These are phyloP conservation scores for Dictyostelium purpureum DNA, from an alignment of 78 protist species.

Conservation along the genomic window DNA sequence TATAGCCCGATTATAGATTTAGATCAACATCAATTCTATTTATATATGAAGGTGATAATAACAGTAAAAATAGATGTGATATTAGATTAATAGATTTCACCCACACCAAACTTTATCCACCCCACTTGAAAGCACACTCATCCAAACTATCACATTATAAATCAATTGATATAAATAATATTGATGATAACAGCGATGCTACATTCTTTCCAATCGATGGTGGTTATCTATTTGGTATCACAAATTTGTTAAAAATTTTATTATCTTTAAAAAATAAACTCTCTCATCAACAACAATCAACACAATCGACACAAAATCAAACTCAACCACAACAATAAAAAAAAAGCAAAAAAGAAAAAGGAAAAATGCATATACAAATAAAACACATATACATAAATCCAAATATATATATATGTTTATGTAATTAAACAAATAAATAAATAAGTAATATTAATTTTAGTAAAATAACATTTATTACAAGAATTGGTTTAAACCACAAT, in stretches of 20 bases:
- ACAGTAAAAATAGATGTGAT: conserved; percentile 21
- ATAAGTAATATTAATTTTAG: too few species aligned
- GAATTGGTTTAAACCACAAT: too few species aligned
- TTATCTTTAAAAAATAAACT: not conserved
- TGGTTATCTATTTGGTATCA: conserved; percentile 65
- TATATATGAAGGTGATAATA: conserved; percentile 65
- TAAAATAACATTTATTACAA: too few species aligned
- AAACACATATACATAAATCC: not conserved
- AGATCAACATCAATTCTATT: conserved; percentile 60
- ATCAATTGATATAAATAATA: not conserved
- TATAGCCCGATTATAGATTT: conserved; percentile 62
- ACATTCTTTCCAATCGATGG: conserved; percentile 64
- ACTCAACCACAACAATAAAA: not conserved
- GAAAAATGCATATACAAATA: not conserved
- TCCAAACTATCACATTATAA: conserved; percentile 41
- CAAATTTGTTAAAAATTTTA: conserved; percentile 39
- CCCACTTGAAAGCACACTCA: conserved; percentile 7
- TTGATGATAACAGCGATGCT: not conserved
- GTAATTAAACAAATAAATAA: too few species aligned
- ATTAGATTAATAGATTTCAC: conserved; percentile 60
- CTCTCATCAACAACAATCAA: not conserved
- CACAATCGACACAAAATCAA: too few species aligned
- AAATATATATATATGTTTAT: not conserved
- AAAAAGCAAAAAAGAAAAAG: not conserved
- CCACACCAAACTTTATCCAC: conserved; percentile 37